Conservation (phyloP, 2,329 filamentous ascomycete species). For the Moelleriella libera region DNA sequence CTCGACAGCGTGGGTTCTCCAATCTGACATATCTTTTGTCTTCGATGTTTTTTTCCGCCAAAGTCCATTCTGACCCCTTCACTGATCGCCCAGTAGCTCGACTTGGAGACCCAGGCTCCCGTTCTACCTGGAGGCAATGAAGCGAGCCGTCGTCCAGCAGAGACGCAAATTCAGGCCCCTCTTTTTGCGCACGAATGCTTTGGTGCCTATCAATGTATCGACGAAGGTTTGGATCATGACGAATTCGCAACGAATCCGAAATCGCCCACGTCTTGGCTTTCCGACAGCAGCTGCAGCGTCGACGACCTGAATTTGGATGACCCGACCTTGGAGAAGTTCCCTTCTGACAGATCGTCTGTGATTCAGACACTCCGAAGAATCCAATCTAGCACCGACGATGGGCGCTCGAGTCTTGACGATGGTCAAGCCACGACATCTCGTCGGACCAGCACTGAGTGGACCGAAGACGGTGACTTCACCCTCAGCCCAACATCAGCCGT, state of each 20-base stretch:
- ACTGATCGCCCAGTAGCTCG: constrained; percentile 7
- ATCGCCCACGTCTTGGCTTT: constrained; percentile 6
- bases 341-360: constrained; percentile 28
- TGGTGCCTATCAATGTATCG: constrained; percentile 23
- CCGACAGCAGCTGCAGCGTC: constrained; percentile 7
- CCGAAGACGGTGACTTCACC: constrained; percentile 19
- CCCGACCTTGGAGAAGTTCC: constrained; percentile 33
- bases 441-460: constrained; percentile 21
- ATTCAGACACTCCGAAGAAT: constrained; percentile 30
- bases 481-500: constrained; percentile 18
- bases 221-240: constrained; percentile 17
- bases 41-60: not conserved
- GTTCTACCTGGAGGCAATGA: not conserved
- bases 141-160: not conserved
- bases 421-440: constrained; percentile 17
- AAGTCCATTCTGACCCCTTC: constrained; percentile 6
- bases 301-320: constrained; percentile 25
- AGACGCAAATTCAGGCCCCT: constrained; percentile 13
- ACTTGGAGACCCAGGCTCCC: constrained; percentile 3
- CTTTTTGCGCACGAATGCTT: constrained; percentile 33
- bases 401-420: constrained; percentile 21
- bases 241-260: constrained; percentile 7
- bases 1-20: constrained; percentile 15
- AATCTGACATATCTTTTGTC: not conserved
- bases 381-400: constrained; percentile 26